Base-by-base conservation (phyloP, 2,329 filamentous ascomycete species). In the Aspergillus terreus region DNA sequence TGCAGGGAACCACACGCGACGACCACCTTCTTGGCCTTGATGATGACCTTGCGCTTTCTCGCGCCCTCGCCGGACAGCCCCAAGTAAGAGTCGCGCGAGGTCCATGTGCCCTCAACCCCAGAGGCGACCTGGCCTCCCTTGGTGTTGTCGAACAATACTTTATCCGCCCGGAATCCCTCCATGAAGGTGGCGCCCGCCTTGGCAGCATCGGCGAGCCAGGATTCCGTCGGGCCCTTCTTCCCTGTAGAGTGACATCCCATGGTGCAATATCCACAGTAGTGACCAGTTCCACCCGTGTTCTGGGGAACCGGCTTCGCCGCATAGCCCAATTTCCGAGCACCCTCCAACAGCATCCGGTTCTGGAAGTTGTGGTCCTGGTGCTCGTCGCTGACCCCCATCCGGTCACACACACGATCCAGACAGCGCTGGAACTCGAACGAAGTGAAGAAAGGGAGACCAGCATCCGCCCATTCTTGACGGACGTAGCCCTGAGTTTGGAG, bases 1-100 rank as follows among this genome's bases (percentile, higher is more conserved):
- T 88, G 84, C 49, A 96, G 73, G 1, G 87, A 82, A 4, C 92
- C 92, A 21, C 82, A 82, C 0, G 89, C 83, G n/a, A 95, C 71
- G 44, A 96, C 82, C 10, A 95, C 87, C 63, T 85, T 87, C 70
- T 88, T 90, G 1, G 91, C 90, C 61, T 82, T 88, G 63, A 96
- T 81, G 38, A 84, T 75, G 6, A 96, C 78, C 55, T 83, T 78
- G 35, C 86, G 80, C 45, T 73, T 79, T 5, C 82, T 74, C 1
- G 78, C 76, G 6, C 65, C 60, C 0, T 75, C 69, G 10, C 79
- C 80, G 45, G 80, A 74, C 0, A 86, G 73, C 3, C 79, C 78
- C 10, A 86, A 83, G 17, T 80, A 72, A 38, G 75, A 74, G 59
- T 90, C 88, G 52, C 88, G 81, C 1, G 87, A 86, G 3, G 79